Percentiles rank a stretch among this genome's conserved stretches.
These are phyloP conservation scores for Penicillium sclerotiorum DNA, from an alignment of 2,329 filamentous ascomycete genomes.

Conservation along the genomic window DNA sequence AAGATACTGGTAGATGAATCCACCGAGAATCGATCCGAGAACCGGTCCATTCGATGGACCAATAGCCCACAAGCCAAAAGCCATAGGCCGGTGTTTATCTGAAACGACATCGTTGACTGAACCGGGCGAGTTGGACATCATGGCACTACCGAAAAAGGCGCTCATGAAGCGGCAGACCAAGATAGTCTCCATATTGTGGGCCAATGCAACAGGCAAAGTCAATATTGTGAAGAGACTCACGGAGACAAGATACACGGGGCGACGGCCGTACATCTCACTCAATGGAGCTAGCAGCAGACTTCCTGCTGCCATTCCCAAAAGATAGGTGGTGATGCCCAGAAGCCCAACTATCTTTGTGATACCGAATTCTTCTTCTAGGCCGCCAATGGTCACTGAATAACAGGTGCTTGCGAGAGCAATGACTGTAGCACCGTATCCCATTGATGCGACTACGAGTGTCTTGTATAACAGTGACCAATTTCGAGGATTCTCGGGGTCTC, in stretches of 20 bases:
- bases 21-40: constrained; percentile 71
- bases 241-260: constrained; percentile 65
- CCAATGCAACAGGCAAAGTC: constrained; percentile 69
- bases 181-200: constrained; percentile 66
- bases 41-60: constrained; percentile 75
- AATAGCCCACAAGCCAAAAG: constrained; percentile 77
- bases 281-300: constrained; percentile 71
- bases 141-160: constrained; percentile 70
- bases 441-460: constrained; percentile 9
- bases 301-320: constrained; percentile 70
- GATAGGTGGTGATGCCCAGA: constrained; percentile 73
- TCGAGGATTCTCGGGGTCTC: constrained; percentile 20
- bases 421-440: constrained; percentile 21
- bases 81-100: constrained; percentile 73
- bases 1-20: constrained; percentile 66
- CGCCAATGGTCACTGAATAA: constrained; percentile 20
- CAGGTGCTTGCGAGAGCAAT: constrained; percentile 21
- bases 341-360: constrained; percentile 14
- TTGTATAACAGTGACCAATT: constrained; percentile 22
- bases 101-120: constrained; percentile 77
- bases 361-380: constrained; percentile 17
- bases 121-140: constrained; percentile 79
- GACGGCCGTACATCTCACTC: constrained; percentile 42
- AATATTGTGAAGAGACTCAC: constrained; percentile 65
- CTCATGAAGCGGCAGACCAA: constrained; percentile 72